These are phyloP conservation scores for Boletellus sp. DNA, from an alignment of 768 basidiomycete genomes.

Conservation along the genomic window DNA sequence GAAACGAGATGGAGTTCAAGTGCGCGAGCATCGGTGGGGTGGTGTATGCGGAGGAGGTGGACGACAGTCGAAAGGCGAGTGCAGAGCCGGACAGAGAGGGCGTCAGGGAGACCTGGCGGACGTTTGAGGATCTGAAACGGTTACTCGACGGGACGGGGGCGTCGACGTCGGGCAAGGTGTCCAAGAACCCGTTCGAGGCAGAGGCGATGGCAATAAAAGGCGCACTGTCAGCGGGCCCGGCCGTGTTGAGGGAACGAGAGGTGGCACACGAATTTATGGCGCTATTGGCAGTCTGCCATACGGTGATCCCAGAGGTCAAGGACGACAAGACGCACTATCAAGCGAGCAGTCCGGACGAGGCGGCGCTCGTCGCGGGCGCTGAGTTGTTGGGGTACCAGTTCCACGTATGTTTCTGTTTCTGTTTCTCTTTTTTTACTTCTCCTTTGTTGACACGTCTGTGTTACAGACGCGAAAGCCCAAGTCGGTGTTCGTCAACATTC, in stretches of 20 bases:
- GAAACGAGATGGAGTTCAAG: constrained; percentile 98
- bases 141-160: constrained; percentile 45
- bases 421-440: not conserved
- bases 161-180: constrained; percentile 11
- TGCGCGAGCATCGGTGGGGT: constrained; percentile 86
- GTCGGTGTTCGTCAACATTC: constrained; percentile 85
- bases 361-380: constrained; percentile 91
- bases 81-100: constrained; percentile 38
- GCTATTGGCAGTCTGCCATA: constrained; percentile 92
- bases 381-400: constrained; percentile 91
- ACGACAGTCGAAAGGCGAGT: constrained; percentile 75
- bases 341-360: constrained; percentile 97
- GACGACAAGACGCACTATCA: constrained; percentile 92
- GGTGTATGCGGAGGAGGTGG: constrained; percentile 87
- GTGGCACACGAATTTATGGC: constrained; percentile 71
- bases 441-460: not conserved
- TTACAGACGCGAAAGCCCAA: constrained; percentile 89
- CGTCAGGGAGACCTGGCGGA: constrained; percentile 59
- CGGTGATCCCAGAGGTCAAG: constrained; percentile 91
- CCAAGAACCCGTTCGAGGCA: constrained; percentile 56
- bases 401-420: constrained; percentile 72
- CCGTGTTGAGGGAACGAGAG: constrained; percentile 38
- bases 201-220: constrained; percentile 18
- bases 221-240: not conserved
- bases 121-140: constrained; percentile 69